Base-by-base conservation (phyloP, 1,139 yeast species). In the Eremothecium coryli region DNA sequence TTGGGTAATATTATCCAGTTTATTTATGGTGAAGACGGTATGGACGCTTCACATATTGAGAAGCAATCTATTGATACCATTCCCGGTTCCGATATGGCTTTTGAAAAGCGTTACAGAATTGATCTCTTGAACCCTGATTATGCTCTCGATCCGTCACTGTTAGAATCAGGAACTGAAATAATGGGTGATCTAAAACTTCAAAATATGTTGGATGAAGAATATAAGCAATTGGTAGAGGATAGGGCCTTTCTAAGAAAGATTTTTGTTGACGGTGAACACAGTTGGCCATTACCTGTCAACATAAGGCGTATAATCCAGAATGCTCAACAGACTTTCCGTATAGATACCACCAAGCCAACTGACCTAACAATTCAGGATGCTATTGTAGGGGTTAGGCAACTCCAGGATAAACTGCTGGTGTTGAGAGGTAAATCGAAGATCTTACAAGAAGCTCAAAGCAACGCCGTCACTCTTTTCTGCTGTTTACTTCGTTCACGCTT, bases 11-110 rank as follows among this genome's bases (percentile, higher is more conserved):
- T 93, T 45, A 82, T 93, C 52, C 97, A 93, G 65, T 90, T 93
- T 62, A 74, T 88, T 41, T 93, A 93, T 56, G 99, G 99, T 69
- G 99, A 93, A 62, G 99, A 93, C 65, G 99, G 99, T 63, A 70
- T 93, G 53, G 99, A 93, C 66, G 98, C 95, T 54, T 82, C 96
- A 23, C 94, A 86, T 59, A 97, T 93, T 41, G 99, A 93, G 60
- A 85, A 82, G 57, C 99, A 93, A 64, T 74, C 95, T n/a, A 74
- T 93, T 41, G 98, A 93, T 57, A 82, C 96, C 2, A 82, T 93
- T 52, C 95, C 97, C 26, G 96, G 96, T 10, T 80, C 95, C 4
- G 85, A 84, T 59, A 75, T 65, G 11, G 71, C 79, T 10, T 93
- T 93, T 55, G 95, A 82, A 48, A 71, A 71, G 52, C 76, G 93